Evolutionary conservation across 139 green algal genomes (phyloP).

Genomic region (Chlamydomonas incerta): DNA sequence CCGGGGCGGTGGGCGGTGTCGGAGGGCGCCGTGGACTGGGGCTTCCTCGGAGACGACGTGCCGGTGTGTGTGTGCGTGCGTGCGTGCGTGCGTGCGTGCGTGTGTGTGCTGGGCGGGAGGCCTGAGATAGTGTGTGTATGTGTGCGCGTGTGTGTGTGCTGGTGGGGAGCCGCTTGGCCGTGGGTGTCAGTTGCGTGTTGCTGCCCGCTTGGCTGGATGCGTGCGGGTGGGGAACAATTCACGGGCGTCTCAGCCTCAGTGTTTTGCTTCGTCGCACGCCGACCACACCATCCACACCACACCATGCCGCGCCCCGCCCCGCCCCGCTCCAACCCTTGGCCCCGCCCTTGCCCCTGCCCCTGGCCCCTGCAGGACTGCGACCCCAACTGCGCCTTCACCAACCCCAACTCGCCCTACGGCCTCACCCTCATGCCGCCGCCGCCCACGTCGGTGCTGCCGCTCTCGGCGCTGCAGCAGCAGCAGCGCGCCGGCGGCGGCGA

Average conservation of each 20-base stretch:
- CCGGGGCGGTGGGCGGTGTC: constrained; percentile 2
- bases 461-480: too few species aligned
- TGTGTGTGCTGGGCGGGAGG: not conserved
- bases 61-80: not conserved
- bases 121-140: not conserved
- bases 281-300: too few species aligned
- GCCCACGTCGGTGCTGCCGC: not conserved
- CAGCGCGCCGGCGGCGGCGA: too few species aligned
- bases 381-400: constrained; percentile 47
- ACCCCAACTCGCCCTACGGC: constrained; percentile 48
- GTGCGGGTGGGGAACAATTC: too few species aligned
- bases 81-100: not conserved
- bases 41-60: constrained; percentile 4
- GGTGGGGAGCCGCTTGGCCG: not conserved
- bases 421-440: constrained; percentile 47
- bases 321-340: too few species aligned
- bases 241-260: too few species aligned
- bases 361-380: not conserved
- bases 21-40: constrained; percentile 25
- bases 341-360: too few species aligned
- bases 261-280: too few species aligned
- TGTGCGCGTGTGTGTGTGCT: too few species aligned
- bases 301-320: too few species aligned
- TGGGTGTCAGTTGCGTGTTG: too few species aligned
- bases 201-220: not conserved